These are phyloP conservation scores for Rhodotorula toruloides DNA, from an alignment of 768 basidiomycete species.

Conservation along the genomic window DNA sequence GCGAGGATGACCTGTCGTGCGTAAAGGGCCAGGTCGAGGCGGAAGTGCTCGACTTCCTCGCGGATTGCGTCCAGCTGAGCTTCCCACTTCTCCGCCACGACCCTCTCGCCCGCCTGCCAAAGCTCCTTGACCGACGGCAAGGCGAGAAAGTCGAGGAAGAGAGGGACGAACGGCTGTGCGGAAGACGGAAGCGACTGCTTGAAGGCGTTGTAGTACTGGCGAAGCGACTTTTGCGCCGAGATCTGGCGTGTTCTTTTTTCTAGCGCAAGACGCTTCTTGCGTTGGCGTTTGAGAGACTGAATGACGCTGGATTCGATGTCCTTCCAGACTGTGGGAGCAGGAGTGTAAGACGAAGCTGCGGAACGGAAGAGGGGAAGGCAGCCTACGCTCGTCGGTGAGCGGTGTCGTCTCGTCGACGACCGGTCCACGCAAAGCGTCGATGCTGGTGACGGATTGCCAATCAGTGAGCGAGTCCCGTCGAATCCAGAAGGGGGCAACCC, in stretches of 20 bases:
- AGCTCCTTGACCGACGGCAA: background rate
- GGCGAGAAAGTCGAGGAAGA: background rate
- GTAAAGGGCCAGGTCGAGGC: background rate
- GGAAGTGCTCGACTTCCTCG: background rate
- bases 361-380: background rate
- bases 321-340: conserved; percentile 5
- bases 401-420: background rate
- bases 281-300: background rate
- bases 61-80: background rate
- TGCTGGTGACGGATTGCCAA: too few species aligned
- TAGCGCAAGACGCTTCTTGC: too few species aligned
- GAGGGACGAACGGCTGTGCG: background rate
- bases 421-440: too few species aligned
- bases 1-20: background rate
- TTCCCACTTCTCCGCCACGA: background rate
- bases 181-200: background rate
- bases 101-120: background rate
- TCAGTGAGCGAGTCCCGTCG: too few species aligned
- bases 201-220: background rate
- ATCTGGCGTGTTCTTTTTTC: too few species aligned
- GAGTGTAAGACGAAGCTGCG: background rate
- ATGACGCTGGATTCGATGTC: conserved; percentile 9
- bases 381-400: conserved; percentile 1
- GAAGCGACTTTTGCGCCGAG: too few species aligned
- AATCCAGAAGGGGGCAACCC: too few species aligned